A percentile compares a stretch with the other conserved stretches of the same genome.
Evolutionary conservation across 352 stramenopile species (phyloP).

Genomic region (Phytophthora colocasiae): DNA sequence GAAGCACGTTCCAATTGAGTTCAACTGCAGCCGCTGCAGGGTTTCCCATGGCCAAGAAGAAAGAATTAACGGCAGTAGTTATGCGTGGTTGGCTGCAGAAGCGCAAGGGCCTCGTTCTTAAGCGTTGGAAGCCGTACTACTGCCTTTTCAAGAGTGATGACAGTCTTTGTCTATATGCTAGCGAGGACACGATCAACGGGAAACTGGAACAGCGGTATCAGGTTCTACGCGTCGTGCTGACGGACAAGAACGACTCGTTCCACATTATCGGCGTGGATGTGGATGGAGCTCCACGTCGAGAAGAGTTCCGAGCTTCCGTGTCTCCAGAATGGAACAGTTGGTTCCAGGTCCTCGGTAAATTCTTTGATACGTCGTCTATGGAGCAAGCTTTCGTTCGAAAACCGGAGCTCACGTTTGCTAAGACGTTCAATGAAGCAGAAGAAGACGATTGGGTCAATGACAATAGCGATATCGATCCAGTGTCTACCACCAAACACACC

Average conservation of each 20-base stretch:
- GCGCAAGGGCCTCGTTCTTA: conserved; percentile 56
- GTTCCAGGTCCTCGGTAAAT: conserved; percentile 56
- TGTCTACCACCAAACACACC: conserved; percentile 3
- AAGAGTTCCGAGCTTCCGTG: conserved; percentile 53
- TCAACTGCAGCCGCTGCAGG: conserved; percentile 29
- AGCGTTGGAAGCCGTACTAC: conserved; percentile 67
- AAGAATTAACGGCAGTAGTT: conserved; percentile 36
- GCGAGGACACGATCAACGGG: conserved; percentile 65
- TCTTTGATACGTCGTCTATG: conserved; percentile 52
- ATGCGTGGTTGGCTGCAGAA: conserved; percentile 63
- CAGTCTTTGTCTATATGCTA: conserved; percentile 59
- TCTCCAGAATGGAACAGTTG: conserved; percentile 50
- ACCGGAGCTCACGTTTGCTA: conserved; percentile 43
- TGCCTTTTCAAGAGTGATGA: conserved; percentile 64
- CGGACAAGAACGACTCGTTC: conserved; percentile 60
- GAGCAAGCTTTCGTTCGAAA: conserved; percentile 45
- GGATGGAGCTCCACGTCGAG: conserved; percentile 50
- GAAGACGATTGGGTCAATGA: conserved; percentile 10
- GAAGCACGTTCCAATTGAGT: conserved; percentile 20
- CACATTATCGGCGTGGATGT: conserved; percentile 55
- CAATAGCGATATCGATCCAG: not conserved
- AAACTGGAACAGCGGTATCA: conserved; percentile 54
- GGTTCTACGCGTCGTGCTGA: conserved; percentile 53
- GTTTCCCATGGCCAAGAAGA: conserved; percentile 39
- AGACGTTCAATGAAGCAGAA: conserved; percentile 9